These are phyloP conservation scores for Phytopythium chamaehyphon DNA, from an alignment of 352 stramenopile species.

Conservation along the genomic window DNA sequence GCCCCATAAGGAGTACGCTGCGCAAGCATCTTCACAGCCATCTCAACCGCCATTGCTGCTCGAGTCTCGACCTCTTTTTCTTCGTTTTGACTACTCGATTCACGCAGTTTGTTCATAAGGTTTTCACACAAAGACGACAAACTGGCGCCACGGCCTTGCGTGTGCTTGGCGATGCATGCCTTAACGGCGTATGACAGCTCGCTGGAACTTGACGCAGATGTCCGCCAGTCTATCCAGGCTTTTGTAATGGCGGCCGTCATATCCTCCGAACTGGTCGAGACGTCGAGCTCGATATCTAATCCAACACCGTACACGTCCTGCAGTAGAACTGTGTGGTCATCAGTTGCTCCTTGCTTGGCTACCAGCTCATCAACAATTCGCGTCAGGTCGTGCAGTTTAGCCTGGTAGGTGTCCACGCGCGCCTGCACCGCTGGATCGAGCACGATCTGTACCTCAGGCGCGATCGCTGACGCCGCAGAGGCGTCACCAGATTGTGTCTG, in stretches of 20 bases:
- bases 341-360: constrained; percentile 16
- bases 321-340: constrained; percentile 27
- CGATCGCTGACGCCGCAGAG: constrained; percentile 8
- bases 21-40: constrained; percentile 87
- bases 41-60: constrained; percentile 48
- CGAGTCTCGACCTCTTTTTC: constrained; percentile 12
- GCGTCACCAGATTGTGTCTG: constrained; percentile 6
- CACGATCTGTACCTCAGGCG: constrained; percentile 16
- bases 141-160: constrained; percentile 35
- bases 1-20: constrained; percentile 71
- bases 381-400: constrained; percentile 76
- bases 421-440: constrained; percentile 57
- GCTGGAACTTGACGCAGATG: constrained; percentile 9
- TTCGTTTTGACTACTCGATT: constrained; percentile 1
- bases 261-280: constrained; percentile 15
- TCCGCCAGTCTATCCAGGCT: constrained; percentile 23
- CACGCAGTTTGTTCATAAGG: constrained; percentile 23
- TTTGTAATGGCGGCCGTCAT: constrained; percentile 10
- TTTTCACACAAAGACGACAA: constrained; percentile 35
- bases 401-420: constrained; percentile 61
- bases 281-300: constrained; percentile 46
- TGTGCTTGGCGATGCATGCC: constrained; percentile 43
- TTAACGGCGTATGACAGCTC: constrained; percentile 44
- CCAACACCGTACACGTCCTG: constrained; percentile 72
- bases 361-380: background rate